Base-by-base conservation (phyloP, 2,329 filamentous ascomycete species). In the Zymoseptoria tritici region DNA sequence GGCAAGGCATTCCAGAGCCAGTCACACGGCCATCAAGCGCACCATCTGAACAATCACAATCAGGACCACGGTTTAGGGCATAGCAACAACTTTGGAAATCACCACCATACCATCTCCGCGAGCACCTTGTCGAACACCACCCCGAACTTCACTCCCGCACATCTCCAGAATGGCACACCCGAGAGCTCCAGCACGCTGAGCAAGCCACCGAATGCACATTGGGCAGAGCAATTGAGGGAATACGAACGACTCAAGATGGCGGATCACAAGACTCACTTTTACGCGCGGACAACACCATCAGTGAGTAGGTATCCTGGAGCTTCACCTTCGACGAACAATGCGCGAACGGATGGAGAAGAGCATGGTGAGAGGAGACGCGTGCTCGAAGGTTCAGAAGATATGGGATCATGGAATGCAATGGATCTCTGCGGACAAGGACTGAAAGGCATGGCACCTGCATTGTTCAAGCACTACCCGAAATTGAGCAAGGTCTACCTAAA, bases 341-440 rank as follows among this genome's bases (percentile, higher is more conserved):
- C 79, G 72, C 67, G 79, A 73, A 75, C 77, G 70, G 73, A 81
- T 70, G 68, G 79, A 71, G 73, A 81, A 24, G 77, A 80, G 62
- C 82, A 85, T 65, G 81, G 82, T 66, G 79, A 86, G 68, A 87
- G 87, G 68, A 80, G 89, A 58, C 84, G 66, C n/a, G 64, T 62
- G 20, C 59, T 62, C 4, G 89, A 61, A 83, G 83, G 69, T 80
- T 83, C 60, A 80, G 83, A 64, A 85, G 86, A 76, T 59, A 73
- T 76, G 67, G 77, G 72, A 80, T 87, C 64, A 89, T 97, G 94
- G 94, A 85, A 90, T 73, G 91, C 92, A 65, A 81, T 99, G 68
- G 94, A 99, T 75, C 87, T 97, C 73, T 94, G 92, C 68, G 94
- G 94, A n/a, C 94, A 97, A 77, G 93, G 93, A 20, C 80, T 99